Evolutionary conservation across 495 filamentous ascomycete genomes (phyloP).

Genomic region (Aspergillus ostianus): DNA sequence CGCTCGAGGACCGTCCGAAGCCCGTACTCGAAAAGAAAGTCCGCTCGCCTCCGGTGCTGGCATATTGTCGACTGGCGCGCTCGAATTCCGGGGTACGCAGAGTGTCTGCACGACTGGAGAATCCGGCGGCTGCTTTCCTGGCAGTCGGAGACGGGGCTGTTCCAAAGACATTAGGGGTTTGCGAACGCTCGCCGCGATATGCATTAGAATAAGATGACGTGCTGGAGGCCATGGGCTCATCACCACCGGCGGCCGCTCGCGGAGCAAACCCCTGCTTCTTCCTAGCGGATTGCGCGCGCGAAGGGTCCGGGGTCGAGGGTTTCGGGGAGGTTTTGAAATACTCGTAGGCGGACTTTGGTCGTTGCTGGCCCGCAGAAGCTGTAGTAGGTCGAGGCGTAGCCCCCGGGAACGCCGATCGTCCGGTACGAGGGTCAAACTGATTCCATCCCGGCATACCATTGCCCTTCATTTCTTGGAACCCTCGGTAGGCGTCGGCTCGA

Average conservation of each 20-base stretch:
- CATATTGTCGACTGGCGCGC: slow-evolving; percentile 68
- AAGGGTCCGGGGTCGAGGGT: slow-evolving; percentile 24
- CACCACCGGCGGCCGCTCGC: slow-evolving; percentile 49
- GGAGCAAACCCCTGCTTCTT: slow-evolving; percentile 56
- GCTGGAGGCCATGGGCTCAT: slow-evolving; percentile 55
- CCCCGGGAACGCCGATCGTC: slow-evolving; percentile 26
- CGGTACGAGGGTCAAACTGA: slow-evolving; percentile 40
- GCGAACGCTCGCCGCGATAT: slow-evolving; percentile 36
- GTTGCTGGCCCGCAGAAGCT: slow-evolving; percentile 30
- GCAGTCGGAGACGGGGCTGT: slow-evolving; percentile 40
- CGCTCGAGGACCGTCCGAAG: slow-evolving; percentile 44
- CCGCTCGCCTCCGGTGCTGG: slow-evolving; percentile 67
- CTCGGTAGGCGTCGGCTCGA: slow-evolving; percentile 57
- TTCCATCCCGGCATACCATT: slow-evolving; percentile 34
- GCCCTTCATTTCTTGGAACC: slow-evolving; percentile 70
- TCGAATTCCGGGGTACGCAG: slow-evolving; percentile 35
- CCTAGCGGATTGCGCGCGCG: slow-evolving; percentile 42
- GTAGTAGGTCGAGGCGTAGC: slow-evolving; percentile 32
- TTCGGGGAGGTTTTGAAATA: slow-evolving; percentile 36
- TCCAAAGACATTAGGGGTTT: slow-evolving; percentile 34
- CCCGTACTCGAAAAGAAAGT: slow-evolving; percentile 50
- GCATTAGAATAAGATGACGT: slow-evolving; percentile 50
- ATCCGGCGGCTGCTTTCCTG: slow-evolving; percentile 33
- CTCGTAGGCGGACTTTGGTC: slow-evolving; percentile 47
- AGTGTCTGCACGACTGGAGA: slow-evolving; percentile 17